Percentiles rank a stretch among this genome's conserved stretches.
Evolutionary conservation across 208 protist species (phyloP).

Genomic region (Leishmania amazonensis): DNA sequence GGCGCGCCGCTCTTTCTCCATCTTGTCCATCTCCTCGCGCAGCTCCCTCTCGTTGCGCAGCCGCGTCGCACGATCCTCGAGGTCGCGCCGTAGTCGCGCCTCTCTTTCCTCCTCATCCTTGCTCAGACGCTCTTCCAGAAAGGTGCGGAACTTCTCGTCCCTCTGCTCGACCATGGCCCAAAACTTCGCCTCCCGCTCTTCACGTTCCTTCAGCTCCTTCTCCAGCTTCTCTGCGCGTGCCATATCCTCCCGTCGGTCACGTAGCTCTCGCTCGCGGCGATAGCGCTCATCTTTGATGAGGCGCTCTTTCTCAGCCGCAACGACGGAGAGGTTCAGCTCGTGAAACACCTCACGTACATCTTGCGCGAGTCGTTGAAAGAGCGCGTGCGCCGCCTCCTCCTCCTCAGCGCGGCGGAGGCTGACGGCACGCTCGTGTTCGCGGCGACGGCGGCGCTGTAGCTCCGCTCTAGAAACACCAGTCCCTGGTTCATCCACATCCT

Average conservation of each 20-base stretch:
- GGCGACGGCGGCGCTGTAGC: slow-evolving; percentile 61
- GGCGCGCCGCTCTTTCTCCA: slow-evolving; percentile 74
- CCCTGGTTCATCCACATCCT: slow-evolving; percentile 1
- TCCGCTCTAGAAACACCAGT: slow-evolving; percentile 31
- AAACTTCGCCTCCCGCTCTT: slow-evolving; percentile 79
- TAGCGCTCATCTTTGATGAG: slow-evolving; percentile 92
- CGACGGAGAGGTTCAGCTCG: slow-evolving; percentile 90
- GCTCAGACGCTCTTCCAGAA: slow-evolving; percentile 50
- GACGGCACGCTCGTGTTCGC: slow-evolving; percentile 74
- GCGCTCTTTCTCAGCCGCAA: slow-evolving; percentile 90
- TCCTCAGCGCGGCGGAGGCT: slow-evolving; percentile 70
- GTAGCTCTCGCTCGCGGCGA: slow-evolving; percentile 78
- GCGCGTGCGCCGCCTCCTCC: slow-evolving; percentile 72
- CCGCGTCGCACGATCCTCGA: slow-evolving; percentile 75
- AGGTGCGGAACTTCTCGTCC: slow-evolving; percentile 60
- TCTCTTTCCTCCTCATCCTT: slow-evolving; percentile 88
- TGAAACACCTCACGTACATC: slow-evolving; percentile 92
- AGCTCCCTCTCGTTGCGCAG: slow-evolving; percentile 68
- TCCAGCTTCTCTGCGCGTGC: slow-evolving; percentile 60
- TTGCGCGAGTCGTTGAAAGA: slow-evolving; percentile 88
- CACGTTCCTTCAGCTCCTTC: slow-evolving; percentile 70
- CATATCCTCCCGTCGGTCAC: slow-evolving; percentile 73
- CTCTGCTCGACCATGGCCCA: slow-evolving; percentile 70
- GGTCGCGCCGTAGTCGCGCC: slow-evolving; percentile 69
- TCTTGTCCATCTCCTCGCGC: slow-evolving; percentile 61